Evolutionary conservation across 305 asterid genomes (phyloP).

Genomic region (Coffea humblotiana): DNA sequence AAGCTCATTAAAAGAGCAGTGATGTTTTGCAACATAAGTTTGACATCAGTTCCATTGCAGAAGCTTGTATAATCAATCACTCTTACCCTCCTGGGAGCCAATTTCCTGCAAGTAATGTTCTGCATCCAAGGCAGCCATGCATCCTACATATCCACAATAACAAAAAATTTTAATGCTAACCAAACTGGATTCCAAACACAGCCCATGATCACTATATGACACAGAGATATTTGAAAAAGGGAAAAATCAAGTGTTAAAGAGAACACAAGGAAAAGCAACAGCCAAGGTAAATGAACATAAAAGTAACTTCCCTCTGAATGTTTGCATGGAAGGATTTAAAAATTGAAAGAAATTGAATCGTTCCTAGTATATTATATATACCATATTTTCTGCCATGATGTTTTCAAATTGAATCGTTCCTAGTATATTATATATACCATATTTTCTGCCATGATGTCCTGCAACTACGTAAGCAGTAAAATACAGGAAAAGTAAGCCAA

Average conservation of each 20-base stretch:
- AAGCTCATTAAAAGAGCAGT: not conserved
- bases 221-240: not conserved
- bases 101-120: constrained; percentile 93
- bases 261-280: not conserved
- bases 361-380: not conserved
- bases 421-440: too few species aligned
- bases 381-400: not conserved
- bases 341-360: not conserved
- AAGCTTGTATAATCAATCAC: constrained; percentile 57
- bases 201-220: not conserved
- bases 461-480: not conserved
- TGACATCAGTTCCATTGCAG: constrained; percentile 22
- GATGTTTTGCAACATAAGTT: not conserved
- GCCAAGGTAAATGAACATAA: not conserved
- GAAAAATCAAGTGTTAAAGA: not conserved
- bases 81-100: constrained; percentile 91
- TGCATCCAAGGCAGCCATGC: constrained; percentile 98
- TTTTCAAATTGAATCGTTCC: too few species aligned
- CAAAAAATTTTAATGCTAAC: not conserved
- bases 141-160: constrained; percentile 50
- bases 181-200: not conserved
- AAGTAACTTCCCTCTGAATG: not conserved
- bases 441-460: not conserved
- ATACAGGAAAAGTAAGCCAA: not conserved
- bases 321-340: not conserved